These are phyloP conservation scores for Candida tropicalis DNA, from an alignment of 1,139 yeast species.

Conservation along the genomic window DNA sequence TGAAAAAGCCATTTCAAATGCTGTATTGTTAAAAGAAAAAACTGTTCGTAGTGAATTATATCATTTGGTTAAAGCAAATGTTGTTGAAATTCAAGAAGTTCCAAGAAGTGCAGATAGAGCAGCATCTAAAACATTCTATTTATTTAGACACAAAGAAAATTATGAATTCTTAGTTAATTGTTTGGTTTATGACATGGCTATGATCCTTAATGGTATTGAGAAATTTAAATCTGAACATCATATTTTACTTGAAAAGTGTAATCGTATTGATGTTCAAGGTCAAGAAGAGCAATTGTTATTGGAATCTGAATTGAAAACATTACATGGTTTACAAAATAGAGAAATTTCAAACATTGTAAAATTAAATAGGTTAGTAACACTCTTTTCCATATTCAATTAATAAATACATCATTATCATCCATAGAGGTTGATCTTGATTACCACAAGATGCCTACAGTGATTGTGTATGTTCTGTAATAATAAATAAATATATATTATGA, in stretches of 20 bases:
- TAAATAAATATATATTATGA: no score
- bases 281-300: conserved; percentile 74
- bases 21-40: conserved; percentile 74
- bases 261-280: conserved; percentile 88
- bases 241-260: conserved; percentile 74
- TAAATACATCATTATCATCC: neutral
- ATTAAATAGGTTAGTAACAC: conserved; percentile 46
- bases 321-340: conserved; percentile 59
- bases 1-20: conserved; percentile 78
- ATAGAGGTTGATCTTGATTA: no score
- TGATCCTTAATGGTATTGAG: conserved; percentile 57
- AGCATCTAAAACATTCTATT: conserved; percentile 82
- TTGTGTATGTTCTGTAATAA: no score
- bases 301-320: conserved; percentile 72
- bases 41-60: conserved; percentile 70
- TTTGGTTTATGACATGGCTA: conserved; percentile 54
- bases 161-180: conserved; percentile 48
- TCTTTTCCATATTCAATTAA: conserved; percentile 16
- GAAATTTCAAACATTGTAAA: conserved; percentile 59
- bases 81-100: conserved; percentile 82
- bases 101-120: conserved; percentile 93
- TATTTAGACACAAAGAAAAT: conserved; percentile 73
- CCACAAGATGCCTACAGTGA: no score
- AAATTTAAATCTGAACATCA: conserved; percentile 62
- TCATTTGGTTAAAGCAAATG: conserved; percentile 56